Base-by-base conservation (phyloP, 768 basidiomycete genomes). In the Leccinum rimulosum region DNA sequence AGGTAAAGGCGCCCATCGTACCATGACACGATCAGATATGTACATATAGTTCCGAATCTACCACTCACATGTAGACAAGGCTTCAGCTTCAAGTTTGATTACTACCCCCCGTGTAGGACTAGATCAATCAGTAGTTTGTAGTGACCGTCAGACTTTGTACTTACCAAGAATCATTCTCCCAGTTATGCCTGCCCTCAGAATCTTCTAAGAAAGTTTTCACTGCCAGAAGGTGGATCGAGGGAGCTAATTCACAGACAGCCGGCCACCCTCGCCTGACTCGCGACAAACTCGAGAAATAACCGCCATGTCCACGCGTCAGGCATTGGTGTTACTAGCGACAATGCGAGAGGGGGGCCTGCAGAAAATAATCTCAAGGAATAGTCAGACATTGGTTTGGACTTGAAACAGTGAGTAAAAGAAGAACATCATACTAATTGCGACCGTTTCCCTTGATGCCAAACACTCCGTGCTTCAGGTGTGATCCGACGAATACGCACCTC, bases 221-320 rank as follows among this genome's bases (percentile, higher is more conserved):
- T 38, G 11, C 31, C 31, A 33, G 11, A 33, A 14, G 33, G 12
- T 10, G 19, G 50, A 43, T 38, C 30, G 17, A 17, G 17, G 45
- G 10, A 48, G 47, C 19, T 61, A 31, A 57, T 35, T 6, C 14
- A 30, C 9, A 10, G 25, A 1, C 27, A 27, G 48, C 50, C 55
- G 77, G 25, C 25, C 2, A 25, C 25, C 25, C 25, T 81, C 2
- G 66, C 65, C 2, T 79, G 77, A 12, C 66, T 80, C 15, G 71
- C 76, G 61, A 72, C 63, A n/a, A 70, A 70, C 57, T 75, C 76
- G 15, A 68, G 65, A n/a, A 64, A 61, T 30, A 65, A 73, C 0
- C 56, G 80, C 27, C 81, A 79, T 55, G 70, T 81, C 50, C 79
- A 81, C 43, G 66, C 78, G 19, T 79, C 80, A 1, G 79, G 80